phyloP scores from a whole-genome alignment of 2,329 filamentous ascomycete species.

The Plenodomus tracheiphilus region DNA sequence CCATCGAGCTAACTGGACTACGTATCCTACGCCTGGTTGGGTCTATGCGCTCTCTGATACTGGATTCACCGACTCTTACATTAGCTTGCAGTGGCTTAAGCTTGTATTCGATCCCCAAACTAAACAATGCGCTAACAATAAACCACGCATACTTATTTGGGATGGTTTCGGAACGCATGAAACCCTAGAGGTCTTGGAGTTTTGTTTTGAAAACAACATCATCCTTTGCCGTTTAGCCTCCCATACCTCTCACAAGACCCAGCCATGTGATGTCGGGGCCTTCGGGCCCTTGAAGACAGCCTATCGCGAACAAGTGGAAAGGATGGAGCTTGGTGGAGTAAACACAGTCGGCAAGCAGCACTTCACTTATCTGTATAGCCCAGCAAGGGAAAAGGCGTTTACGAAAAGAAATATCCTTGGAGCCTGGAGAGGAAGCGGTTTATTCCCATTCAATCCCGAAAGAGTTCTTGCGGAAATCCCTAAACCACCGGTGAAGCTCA shows the following conservation, averaged over 20 bases:
- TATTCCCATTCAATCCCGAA: slow-evolving; percentile 32
- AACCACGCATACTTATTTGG: slow-evolving; percentile 2
- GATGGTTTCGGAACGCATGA: slow-evolving; percentile 39
- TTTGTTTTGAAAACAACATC: slow-evolving; percentile 40
- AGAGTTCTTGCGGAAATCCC: slow-evolving; percentile 21
- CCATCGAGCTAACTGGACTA: slow-evolving; percentile 6
- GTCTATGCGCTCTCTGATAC: background rate
- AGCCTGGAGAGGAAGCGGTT: slow-evolving; percentile 23
- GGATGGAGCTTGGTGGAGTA: background rate
- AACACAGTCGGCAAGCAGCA: slow-evolving; percentile 3
- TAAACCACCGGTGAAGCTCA: slow-evolving; percentile 19
- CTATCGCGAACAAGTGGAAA: slow-evolving; percentile 2
- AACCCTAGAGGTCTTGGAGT: slow-evolving; percentile 37
- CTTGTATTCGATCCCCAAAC: slow-evolving; percentile 3
- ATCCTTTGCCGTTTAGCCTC: background rate
- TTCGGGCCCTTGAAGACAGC: slow-evolving; percentile 2
- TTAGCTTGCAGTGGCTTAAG: slow-evolving; percentile 4
- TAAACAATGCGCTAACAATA: background rate
- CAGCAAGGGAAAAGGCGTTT: slow-evolving; percentile 16
- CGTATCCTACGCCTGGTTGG: slow-evolving; percentile 11
- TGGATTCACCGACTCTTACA: slow-evolving; percentile 3
- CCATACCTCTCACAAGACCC: slow-evolving; percentile 1
- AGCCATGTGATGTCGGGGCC: slow-evolving; percentile 1
- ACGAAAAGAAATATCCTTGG: slow-evolving; percentile 32
- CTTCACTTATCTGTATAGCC: slow-evolving; percentile 3